Evolutionary conservation across 129 eudicot genomes (phyloP), one percentile per base, ranked within the genome.

Genomic region (Chrysanthemum makinoi): DNA sequence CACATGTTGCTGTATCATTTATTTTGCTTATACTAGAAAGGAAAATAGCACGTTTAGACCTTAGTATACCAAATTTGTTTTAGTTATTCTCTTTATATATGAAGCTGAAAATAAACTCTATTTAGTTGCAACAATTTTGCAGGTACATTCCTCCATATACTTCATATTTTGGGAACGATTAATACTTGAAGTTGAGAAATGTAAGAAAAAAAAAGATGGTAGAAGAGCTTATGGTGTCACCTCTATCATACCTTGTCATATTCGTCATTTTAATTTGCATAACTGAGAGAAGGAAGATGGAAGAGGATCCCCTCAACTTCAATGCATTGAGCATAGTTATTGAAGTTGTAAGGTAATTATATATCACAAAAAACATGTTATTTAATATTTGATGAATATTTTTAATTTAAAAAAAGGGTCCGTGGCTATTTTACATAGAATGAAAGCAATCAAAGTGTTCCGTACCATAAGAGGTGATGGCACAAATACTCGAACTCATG

Each of bases 141-240:
- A 87, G 95, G 97, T 91, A 87, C 59, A 91, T 91, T 69, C 91
- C 95, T 24, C 88, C 95, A 5, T 87, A 91, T 51, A 87, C 95
- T 1, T 79, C 85, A 22, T 61, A 28, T 28, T 13, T 61, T 61
- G 46, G 46, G 20, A 24, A 0, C 66, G 3, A 26, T 12, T 5
- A 0, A 30, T 62, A 62, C 30, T n/a, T n/a, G 66, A 13, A 62
- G 19, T 6, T 16, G 19, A 22, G 47, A 62, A 62, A 10, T 28
- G 10, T 10, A 28, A 62, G 12, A 71, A 62, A 13, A 12, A 72
- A 59, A 4, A 68, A 35, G 14, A 44, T 39, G 1, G 4, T 77
- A 28, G 73, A 83, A 10, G n/a, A 75, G 16, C 3, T 83, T 1
- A 2, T 73, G 6, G 70, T 81, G 62, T 83, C 88, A 26, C 88